phyloP scores from a whole-genome alignment of 331 rosid genomes.

The Phaseolus coccineus region DNA sequence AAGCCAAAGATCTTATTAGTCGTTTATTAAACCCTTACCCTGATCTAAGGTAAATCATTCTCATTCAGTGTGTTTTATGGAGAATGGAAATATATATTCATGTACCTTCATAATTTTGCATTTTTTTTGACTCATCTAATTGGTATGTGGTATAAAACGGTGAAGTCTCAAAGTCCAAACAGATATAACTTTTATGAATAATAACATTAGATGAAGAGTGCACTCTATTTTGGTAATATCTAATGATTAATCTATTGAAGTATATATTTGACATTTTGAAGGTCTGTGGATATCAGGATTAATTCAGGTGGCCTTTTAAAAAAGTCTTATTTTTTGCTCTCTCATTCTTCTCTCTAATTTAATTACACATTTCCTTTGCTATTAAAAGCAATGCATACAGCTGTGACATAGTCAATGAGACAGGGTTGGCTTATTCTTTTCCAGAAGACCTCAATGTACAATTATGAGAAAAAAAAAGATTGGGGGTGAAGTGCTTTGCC shows the following conservation, averaged over 20 bases:
- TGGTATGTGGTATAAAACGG: constrained; percentile 29
- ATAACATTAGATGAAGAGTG: neutral
- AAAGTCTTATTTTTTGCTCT: neutral
- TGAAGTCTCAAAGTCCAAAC: constrained; percentile 16
- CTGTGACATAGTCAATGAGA: neutral
- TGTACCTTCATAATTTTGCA: neutral
- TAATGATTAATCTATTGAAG: neutral
- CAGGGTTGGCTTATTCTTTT: neutral
- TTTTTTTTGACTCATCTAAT: constrained; percentile 12
- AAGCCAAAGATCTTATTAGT: constrained; percentile 79
- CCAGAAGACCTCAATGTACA: neutral
- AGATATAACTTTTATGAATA: neutral
- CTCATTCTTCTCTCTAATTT: neutral
- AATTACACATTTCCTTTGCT: neutral
- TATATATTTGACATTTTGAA: neutral
- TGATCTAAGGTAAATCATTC: constrained; percentile 62
- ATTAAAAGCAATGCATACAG: neutral
- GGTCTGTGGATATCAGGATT: neutral
- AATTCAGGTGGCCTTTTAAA: neutral
- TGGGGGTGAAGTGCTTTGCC: neutral
- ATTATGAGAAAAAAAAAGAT: neutral
- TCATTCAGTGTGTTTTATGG: constrained; percentile 27
- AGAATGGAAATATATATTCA: constrained; percentile 21
- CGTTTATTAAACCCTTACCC: constrained; percentile 64
- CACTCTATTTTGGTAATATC: constrained; percentile 1